Base-by-base conservation (phyloP, 345 rosid genomes). In the Camelina neglecta region DNA sequence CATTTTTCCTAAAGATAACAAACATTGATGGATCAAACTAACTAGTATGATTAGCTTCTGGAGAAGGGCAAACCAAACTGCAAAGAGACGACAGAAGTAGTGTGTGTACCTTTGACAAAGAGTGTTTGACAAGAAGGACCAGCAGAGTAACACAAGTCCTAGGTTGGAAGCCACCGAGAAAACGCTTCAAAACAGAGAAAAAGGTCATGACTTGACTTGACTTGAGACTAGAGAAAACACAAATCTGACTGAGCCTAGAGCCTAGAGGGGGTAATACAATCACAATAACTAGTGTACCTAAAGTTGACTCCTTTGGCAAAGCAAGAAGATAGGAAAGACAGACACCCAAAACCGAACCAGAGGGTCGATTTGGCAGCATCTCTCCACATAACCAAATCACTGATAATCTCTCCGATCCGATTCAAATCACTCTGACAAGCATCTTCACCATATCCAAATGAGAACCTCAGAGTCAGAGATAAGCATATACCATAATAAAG, bases 341-440 rank as follows among this genome's bases (percentile, higher is more conserved):
- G 56, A 73, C 84, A 88, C 16, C 98, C 96, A 29, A 93, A 62
- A 54, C 96, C 98, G 80, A 91, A 91, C 96, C 98, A 93, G 65
- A 93, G 87, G 47, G 90, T 89, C 7, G 98, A 91, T 71, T 88
- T 93, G 4, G 97, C 92, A 56, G 71, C 87, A 71, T 93, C 93
- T 69, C 85, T 88, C 98, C 98, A 93, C 93, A 88, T 83, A 1
- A 86, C 69, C 84, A 94, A 73, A 79, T 92, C 96, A 76, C 58
- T 60, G 11, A 90, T 59, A 13, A 82, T 55, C 81, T 85, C 83
- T 31, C 88, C 90, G 20, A 90, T 74, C 39, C 81, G 77, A 53
- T 90, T 89, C 65, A 91, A 76, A 73, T 84, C 87, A 45, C 85
- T 82, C 47, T 79, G 82, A 61, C 83, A 79, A 10, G 58, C 77